Evolutionary conservation across 2,329 filamentous ascomycete species (phyloP), one percentile per base, ranked within the genome.

Genomic region (Pseudopithomyces chartarum): DNA sequence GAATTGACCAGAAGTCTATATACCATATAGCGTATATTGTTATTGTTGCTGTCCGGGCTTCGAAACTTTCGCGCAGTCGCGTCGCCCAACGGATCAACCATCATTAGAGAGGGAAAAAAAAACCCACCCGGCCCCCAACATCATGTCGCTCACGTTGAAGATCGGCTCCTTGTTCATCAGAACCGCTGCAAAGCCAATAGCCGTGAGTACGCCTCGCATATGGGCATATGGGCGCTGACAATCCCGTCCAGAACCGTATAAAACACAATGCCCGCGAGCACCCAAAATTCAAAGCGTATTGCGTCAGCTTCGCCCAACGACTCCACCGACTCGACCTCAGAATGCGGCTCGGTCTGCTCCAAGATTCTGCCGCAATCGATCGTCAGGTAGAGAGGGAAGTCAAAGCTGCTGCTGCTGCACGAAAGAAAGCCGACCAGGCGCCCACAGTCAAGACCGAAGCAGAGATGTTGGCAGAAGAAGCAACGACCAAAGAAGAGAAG

Each of bases 311-410:
- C 65, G 87, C 87, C 10, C 87, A 90, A 70, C 74, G 79, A 10
- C 80, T 90, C 32, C 87, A 90, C 71, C 80, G 84, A 46, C 76
- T 88, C 58, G 87, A 90, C 68, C 89, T 90, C 85, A 83, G 86
- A 42, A 84, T 89, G 74, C 84, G 86, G 46, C 78, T 90, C 58
- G 87, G 87, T 20, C 80, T 87, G 5, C 79, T 90, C 2, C 86
- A 88, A 63, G 87, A 88, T 65, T 81, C 79, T 8, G 82, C 84
- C 2, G 81, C 84, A 1, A 81, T 82, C 45, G 80, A 83, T 47
- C 75, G 79, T 26, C 81, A 82, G 62, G 79, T 81, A 48, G 79
- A 79, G 43, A 78, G 81, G 52, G 84, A 85, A 53, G 79, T 83
- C 20, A 83, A 81, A 17, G 80, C 83, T 52, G 84, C 83, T 2